Evolutionary conservation across 306 rosid genomes (phyloP).

Genomic region (Betula pendula): DNA sequence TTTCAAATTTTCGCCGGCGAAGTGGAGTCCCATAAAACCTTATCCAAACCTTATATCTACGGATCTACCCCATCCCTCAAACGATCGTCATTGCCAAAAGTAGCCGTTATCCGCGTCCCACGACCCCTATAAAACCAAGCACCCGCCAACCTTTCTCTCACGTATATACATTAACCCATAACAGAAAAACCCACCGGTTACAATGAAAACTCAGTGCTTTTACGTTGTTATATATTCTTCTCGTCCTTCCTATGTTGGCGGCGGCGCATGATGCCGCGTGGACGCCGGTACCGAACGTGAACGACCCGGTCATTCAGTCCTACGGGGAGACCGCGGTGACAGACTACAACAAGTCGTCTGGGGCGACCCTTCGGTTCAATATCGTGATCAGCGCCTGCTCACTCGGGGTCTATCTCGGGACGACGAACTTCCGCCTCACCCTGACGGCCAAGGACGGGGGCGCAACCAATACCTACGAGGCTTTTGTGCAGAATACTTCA

Average conservation of each 20-base stretch:
- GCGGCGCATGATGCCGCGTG: constrained; percentile 27
- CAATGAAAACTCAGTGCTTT: constrained; percentile 26
- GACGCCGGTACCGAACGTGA: constrained; percentile 38
- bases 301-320: constrained; percentile 41
- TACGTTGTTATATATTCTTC: constrained; percentile 19
- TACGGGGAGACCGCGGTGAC: constrained; percentile 50
- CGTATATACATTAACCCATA: not conserved
- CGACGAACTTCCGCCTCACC: constrained; percentile 38
- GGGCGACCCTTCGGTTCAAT: constrained; percentile 22
- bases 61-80: no score
- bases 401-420: constrained; percentile 46
- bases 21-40: no score
- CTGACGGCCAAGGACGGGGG: constrained; percentile 25
- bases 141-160: not conserved
- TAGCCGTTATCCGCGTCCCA: not conserved
- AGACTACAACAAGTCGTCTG: constrained; percentile 40
- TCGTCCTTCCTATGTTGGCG: constrained; percentile 25
- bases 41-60: no score
- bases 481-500: constrained; percentile 35
- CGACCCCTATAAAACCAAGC: constrained; percentile 11
- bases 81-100: no score
- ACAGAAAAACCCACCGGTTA: not conserved
- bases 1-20: no score
- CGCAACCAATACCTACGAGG: constrained; percentile 23
- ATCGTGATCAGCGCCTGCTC: constrained; percentile 32